These are phyloP conservation scores for Blattamonas nauphoetae DNA, from an alignment of 78 protist species.

Conservation along the genomic window DNA sequence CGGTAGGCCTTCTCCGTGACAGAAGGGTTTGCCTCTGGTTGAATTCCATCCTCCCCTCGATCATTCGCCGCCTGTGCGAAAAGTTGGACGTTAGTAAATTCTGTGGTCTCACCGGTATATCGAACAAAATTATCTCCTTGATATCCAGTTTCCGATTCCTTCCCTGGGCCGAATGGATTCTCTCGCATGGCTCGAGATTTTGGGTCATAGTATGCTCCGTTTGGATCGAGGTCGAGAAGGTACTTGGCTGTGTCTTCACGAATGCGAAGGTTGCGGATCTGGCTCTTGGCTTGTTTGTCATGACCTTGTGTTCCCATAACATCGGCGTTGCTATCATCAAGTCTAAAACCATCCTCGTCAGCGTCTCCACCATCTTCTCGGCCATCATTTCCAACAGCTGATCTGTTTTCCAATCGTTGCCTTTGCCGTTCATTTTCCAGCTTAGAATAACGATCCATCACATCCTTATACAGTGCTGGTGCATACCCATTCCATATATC, in stretches of 20 bases:
- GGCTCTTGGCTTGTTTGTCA: slow-evolving; percentile 56
- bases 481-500: slow-evolving; percentile 83
- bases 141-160: neutral
- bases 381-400: neutral
- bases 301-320: slow-evolving; percentile 20
- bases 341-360: slow-evolving; percentile 30
- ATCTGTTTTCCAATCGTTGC: neutral
- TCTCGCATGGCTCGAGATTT: slow-evolving; percentile 92
- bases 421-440: slow-evolving; percentile 22
- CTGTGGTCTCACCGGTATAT: slow-evolving; percentile 56
- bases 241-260: slow-evolving; percentile 96
- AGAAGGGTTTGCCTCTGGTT: slow-evolving; percentile 82
- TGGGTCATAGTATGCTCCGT: slow-evolving; percentile 93
- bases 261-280: slow-evolving; percentile 63
- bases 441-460: neutral
- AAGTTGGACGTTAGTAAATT: slow-evolving; percentile 51
- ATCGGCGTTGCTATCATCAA: slow-evolving; percentile 32
- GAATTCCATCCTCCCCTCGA: slow-evolving; percentile 23
- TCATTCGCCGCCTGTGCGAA: slow-evolving; percentile 60
- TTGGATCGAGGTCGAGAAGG: slow-evolving; percentile 72
- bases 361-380: slow-evolving; percentile 10
- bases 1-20: slow-evolving; percentile 55
- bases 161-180: slow-evolving; percentile 50
- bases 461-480: slow-evolving; percentile 28
- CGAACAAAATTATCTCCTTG: slow-evolving; percentile 69